Evolutionary conservation across 345 rosid genomes (phyloP).

Genomic region (Acer campestre): DNA sequence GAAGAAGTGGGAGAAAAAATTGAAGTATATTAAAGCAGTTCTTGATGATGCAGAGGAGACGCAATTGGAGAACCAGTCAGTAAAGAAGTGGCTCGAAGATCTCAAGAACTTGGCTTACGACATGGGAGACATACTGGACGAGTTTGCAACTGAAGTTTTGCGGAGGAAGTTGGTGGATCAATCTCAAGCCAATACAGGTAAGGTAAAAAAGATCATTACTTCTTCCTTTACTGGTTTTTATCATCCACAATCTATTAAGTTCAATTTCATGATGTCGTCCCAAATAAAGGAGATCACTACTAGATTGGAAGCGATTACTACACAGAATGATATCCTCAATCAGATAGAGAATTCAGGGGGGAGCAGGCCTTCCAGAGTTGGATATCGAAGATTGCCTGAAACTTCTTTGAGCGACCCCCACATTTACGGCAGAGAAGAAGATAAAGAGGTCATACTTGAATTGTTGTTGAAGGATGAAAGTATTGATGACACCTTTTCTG

Average conservation of each 20-base stretch:
- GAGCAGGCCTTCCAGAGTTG: background rate
- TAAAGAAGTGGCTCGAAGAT: slow-evolving; percentile 19
- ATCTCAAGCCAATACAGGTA: background rate
- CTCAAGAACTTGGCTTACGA: slow-evolving; percentile 22
- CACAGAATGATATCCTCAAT: background rate
- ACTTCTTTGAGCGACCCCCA: slow-evolving; percentile 16
- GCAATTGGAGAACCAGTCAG: background rate
- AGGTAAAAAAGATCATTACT: background rate
- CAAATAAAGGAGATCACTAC: slow-evolving; percentile 1
- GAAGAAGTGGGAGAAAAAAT: slow-evolving; percentile 10
- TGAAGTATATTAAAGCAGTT: background rate
- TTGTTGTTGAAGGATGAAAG: slow-evolving; percentile 2
- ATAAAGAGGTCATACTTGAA: slow-evolving; percentile 14
- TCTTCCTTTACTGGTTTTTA: background rate
- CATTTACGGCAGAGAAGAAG: slow-evolving; percentile 25
- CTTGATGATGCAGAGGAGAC: slow-evolving; percentile 26
- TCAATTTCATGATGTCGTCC: background rate
- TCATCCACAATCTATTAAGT: background rate
- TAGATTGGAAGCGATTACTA: background rate
- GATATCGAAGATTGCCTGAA: background rate
- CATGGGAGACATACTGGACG: slow-evolving; percentile 30
- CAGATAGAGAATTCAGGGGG: background rate
- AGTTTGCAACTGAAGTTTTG: slow-evolving; percentile 16
- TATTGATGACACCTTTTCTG: background rate
- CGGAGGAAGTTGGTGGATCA: background rate